Base-by-base conservation (phyloP, 2,329 filamentous ascomycete genomes). In the Fusarium goolgardi region DNA sequence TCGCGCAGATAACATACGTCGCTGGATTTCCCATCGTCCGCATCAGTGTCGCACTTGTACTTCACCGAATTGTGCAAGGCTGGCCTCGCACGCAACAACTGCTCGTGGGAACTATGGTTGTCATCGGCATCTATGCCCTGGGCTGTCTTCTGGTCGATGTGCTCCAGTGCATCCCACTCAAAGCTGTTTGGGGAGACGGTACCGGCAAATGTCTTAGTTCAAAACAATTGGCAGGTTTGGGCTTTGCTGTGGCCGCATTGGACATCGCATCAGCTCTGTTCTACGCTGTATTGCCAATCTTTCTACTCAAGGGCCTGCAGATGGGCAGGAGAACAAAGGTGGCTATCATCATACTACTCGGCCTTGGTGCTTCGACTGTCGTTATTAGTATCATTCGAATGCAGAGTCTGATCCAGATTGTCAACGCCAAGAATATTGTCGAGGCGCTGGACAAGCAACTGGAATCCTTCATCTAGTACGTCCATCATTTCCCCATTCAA, bases 1-100 rank as follows among this genome's bases (percentile, higher is more conserved):
- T 57, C 9, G 55, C 55, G 0, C 55, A 57, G 18, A 57, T 57
- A 4, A 57, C 55, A 9, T 57, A 57, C 47, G 47, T 57, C 12
- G 47, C 47, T 13, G 47, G 55, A 6, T 57, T 57, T 2, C 46
- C 46, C 2, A 53, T 57, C 2, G 55, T 57, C 3, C 47, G 55
- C 1, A 57, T 57, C 6, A 57, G 55, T 21, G 55, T 57, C 2
- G 47, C 47, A 1, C 25, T 54, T n/a, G 55, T 57, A 2, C 47
- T 57, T 7, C 39, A 57, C 12, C 29, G 55, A 37, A 41, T 57
- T 27, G 55, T 57, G 11, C 31, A 57, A 2, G 55, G 47, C 32
- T 57, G 55, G 55, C 55, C 55, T 57, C 55, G 37, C 8, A 57
- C 55, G 0, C 55, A 57, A 10, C 31, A 41, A 12, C 11, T 57